Evolutionary conservation across 495 filamentous ascomycete genomes (phyloP).

Genomic region (Thermochaetoides thermophila): DNA sequence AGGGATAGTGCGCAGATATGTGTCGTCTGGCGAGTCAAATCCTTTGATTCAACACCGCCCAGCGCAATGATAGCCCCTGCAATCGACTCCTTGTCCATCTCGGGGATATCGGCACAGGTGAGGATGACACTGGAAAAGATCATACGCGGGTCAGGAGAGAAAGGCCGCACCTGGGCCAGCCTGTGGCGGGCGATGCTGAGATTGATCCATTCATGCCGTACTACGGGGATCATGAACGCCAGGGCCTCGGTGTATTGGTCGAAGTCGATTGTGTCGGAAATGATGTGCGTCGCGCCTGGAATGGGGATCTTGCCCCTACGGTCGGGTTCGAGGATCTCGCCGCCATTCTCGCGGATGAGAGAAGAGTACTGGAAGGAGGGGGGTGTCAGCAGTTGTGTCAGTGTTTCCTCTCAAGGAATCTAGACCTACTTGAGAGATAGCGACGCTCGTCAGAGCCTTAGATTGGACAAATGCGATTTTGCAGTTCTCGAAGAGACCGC

Average conservation of each 20-base stretch:
- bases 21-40: constrained; percentile 57
- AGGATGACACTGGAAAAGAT: constrained; percentile 75
- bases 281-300: constrained; percentile 58
- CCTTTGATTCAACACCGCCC: constrained; percentile 63
- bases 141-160: constrained; percentile 77
- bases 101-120: constrained; percentile 64
- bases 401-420: no score
- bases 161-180: constrained; percentile 64
- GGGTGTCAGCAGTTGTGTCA: constrained; percentile 8
- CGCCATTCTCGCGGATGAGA: constrained; percentile 42
- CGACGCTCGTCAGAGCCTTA: constrained; percentile 23
- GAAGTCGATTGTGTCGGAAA: constrained; percentile 78
- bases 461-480: constrained; percentile 31
- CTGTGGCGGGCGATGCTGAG: constrained; percentile 50
- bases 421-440: constrained; percentile 34
- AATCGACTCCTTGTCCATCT: constrained; percentile 84
- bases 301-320: constrained; percentile 36
- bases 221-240: constrained; percentile 64
- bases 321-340: constrained; percentile 30
- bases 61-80: constrained; percentile 78
- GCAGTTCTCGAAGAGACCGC: constrained; percentile 24
- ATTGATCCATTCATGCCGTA: constrained; percentile 69
- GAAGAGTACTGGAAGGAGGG: constrained; percentile 25
- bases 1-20: constrained; percentile 77
- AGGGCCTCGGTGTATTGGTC: constrained; percentile 58